Evolutionary conservation across 2,329 filamentous ascomycete species (phyloP), one percentile per base, ranked within the genome.

Genomic region (Tolypocladium endophyticum): DNA sequence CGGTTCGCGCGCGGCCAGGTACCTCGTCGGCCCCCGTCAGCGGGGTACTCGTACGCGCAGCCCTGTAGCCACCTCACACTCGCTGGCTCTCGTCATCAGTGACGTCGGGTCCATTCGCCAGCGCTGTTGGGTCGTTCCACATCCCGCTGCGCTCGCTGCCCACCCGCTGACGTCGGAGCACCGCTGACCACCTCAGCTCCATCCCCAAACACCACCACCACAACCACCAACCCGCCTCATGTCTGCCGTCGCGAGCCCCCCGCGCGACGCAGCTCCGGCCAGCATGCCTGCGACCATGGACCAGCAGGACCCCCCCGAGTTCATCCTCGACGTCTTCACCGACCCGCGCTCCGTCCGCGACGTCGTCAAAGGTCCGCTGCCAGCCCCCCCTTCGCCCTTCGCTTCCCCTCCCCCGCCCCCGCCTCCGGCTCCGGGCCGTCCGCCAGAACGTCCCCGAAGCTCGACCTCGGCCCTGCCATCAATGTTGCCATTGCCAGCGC

Each of bases 261-360:
- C 28, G 28, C 47, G 47, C 47, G 47, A 52, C 47, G 28, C 47
- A 20, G 47, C 28, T 11, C 2, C 47, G n/a, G 47, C 47, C 47
- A 16, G 3, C 11, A 55, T 59, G 47, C 52, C 58, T n/a, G 25
- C 55, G 39, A 28, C 59, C n/a, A 60, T 60, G 59, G 59, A 58
- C 35, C 75, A 77, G 62, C 77, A 78, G 61, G 75, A 73, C 58
- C 86, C 90, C 61, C 90, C 91, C 68, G 92, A 97, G 76, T 96
- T 96, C 77, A 90, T 90, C 66, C 84, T 99, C 72, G 92, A 97
- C 72, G 87, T 96, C 70, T 95, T 97, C 73, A 90, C 92, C 61
- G 94, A 97, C 75, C 90, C 91, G 57, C 84, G 85, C 52, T 94
- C 89, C 59, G 90, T 97, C 65, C 90, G 89, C 73, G 93, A 97